Evolutionary conservation across 2,329 filamentous ascomycete genomes (phyloP), one percentile per base, ranked within the genome.

Genomic region (Alternaria arborescens): DNA sequence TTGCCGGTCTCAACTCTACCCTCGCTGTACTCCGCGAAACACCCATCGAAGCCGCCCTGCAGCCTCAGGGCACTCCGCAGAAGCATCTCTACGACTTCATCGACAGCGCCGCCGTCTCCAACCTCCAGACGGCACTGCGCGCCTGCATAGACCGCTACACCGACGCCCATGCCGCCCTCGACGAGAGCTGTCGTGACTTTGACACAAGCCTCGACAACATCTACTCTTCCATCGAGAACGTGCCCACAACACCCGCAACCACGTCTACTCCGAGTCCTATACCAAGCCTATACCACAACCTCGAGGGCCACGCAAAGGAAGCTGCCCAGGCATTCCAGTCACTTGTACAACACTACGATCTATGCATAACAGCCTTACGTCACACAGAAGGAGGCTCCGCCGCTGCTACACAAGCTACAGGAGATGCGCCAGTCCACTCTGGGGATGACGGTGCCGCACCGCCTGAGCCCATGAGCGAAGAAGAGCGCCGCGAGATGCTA

Each of bases 281-380:
- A 44, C 81, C 83, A 0, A 69, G 73, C 10, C 73, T 85, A 40
- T 85, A 85, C 64, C 80, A 80, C 53, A 74, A 77, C 3, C 84
- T 97, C 36, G 88, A 94, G 65, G 84, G 84, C 14, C 89, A 94
- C 68, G 94, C 94, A 0, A 89, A 91, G 64, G 88, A 89, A 70
- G 94, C 96, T 88, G 94, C 94, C 5, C 85, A 89, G 58, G 85
- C 93, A 5, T 86, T 98, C 2, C 87, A 92, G 58, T 93, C 91
- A 1, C 82, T 98, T 4, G 93, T 93, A 8, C 87, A 86, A 26
- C 94, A 98, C 79, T 97, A 97, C 75, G 94, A 98, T 77, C 87
- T 97, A 66, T 97, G 94, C 77, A 92, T 97, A 14, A 94, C 90
- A 1, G 94, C 94, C 1, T 90, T 97, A 43, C 91, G 93, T 61